Evolutionary conservation across 805 yeast genomes (phyloP).

Genomic region (Ogataea corticis): DNA sequence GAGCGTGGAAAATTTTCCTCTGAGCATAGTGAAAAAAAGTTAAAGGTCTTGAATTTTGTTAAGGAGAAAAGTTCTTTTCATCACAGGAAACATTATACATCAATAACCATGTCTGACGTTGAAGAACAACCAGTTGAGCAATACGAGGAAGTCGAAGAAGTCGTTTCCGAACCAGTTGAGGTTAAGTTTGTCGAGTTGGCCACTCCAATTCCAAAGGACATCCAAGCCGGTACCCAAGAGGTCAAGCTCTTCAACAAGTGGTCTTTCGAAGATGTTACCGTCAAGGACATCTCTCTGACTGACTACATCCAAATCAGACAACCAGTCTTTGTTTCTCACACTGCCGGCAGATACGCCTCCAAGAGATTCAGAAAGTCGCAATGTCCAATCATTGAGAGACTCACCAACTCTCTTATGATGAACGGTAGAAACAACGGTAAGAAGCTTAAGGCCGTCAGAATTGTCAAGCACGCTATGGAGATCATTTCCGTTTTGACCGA

Average conservation of each 20-base stretch:
- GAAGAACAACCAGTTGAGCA: slow-evolving; percentile 62
- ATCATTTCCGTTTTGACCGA: slow-evolving; percentile 96
- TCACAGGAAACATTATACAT: slow-evolving; percentile 30
- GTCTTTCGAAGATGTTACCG: slow-evolving; percentile 97
- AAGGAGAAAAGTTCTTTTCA: background rate
- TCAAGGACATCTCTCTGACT: slow-evolving; percentile 96
- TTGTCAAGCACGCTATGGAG: slow-evolving; percentile 98
- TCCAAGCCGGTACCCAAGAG: slow-evolving; percentile 93
- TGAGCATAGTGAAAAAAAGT: slow-evolving; percentile 2
- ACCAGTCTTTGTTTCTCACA: slow-evolving; percentile 97
- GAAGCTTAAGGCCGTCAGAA: slow-evolving; percentile 99
- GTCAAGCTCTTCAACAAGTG: slow-evolving; percentile 99
- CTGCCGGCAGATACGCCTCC: slow-evolving; percentile 99
- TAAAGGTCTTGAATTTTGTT: background rate
- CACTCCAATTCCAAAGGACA: slow-evolving; percentile 95
- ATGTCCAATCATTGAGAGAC: slow-evolving; percentile 99
- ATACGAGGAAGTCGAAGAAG: slow-evolving; percentile 50
- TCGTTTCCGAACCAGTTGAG: slow-evolving; percentile 82
- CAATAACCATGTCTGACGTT: slow-evolving; percentile 72
- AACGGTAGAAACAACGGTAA: slow-evolving; percentile 99
- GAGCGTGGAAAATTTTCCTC: slow-evolving; percentile 14
- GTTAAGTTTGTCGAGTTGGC: slow-evolving; percentile 83
- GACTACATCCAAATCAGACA: slow-evolving; percentile 98
- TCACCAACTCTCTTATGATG: slow-evolving; percentile 99
- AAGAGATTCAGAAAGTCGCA: slow-evolving; percentile 99